Evolutionary conservation across 306 rosid genomes (phyloP).

Genomic region (Astragalus membranaceus): DNA sequence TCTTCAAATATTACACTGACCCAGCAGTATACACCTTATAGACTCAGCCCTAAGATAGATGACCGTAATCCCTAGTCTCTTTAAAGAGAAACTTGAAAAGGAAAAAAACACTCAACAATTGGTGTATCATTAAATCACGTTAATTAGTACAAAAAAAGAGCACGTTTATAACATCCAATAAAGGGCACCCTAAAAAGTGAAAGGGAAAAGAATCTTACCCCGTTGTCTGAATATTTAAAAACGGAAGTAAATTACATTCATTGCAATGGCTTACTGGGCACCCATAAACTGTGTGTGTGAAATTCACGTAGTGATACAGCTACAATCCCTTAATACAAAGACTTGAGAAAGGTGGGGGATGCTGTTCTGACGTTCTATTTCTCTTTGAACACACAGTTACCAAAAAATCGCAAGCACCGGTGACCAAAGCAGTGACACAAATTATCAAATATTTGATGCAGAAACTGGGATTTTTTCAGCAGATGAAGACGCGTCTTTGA

Average conservation of each 20-base stretch:
- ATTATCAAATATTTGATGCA: constrained; percentile 21
- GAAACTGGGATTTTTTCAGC: constrained; percentile 27
- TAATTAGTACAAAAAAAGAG: no score
- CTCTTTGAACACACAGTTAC: neutral
- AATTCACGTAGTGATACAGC: neutral
- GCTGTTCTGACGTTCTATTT: neutral
- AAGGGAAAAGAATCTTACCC: neutral
- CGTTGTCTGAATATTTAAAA: neutral
- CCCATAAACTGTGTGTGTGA: neutral
- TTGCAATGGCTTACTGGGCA: neutral
- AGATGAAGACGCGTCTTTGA: constrained; percentile 35
- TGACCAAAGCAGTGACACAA: neutral
- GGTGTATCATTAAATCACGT: neutral
- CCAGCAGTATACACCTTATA: no score
- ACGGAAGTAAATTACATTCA: constrained; percentile 6
- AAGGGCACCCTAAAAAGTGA: neutral
- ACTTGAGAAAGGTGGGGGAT: constrained; percentile 1
- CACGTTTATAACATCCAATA: neutral
- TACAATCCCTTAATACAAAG: neutral
- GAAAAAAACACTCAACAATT: neutral
- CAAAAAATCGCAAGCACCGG: neutral
- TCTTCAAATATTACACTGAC: no score
- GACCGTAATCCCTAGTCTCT: no score
- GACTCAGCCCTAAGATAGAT: no score
- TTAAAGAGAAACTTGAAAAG: neutral